phyloP scores from a whole-genome alignment of 371 early-diverging fungal genomes.

The Syncephalastrum sp. region DNA sequence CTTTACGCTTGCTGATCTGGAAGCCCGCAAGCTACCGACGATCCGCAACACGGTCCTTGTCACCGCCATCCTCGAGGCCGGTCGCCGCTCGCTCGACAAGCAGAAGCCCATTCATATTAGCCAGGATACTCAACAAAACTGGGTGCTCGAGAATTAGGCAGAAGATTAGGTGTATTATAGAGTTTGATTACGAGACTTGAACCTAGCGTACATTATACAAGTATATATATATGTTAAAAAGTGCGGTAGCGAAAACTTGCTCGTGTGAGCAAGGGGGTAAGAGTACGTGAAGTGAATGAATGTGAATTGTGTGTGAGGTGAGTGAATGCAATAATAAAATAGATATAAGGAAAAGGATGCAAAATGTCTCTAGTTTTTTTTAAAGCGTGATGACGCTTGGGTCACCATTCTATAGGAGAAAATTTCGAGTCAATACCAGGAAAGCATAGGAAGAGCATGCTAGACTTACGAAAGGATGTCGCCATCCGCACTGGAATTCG shows the following conservation, averaged over 20 bases:
- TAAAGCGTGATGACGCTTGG: conserved; percentile 26
- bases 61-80: conserved; percentile 53
- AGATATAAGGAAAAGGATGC: not conserved
- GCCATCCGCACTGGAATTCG: conserved; percentile 68
- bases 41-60: conserved; percentile 39
- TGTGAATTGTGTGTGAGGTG: too few relatives aligned
- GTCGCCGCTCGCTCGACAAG: conserved; percentile 35
- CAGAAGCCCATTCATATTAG: conserved; percentile 26
- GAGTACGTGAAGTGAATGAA: too few relatives aligned
- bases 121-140: too few relatives aligned
- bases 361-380: conserved; percentile 4
- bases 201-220: too few relatives aligned
- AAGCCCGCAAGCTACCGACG: conserved; percentile 33
- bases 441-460: not conserved
- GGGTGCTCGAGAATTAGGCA: too few relatives aligned
- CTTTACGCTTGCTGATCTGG: conserved; percentile 17
- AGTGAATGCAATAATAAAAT: not conserved
- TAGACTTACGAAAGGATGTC: conserved; percentile 64
- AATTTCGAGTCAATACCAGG: not conserved
- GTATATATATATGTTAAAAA: not conserved
- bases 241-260: not conserved
- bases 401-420: conserved; percentile 24
- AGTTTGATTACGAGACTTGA: too few relatives aligned
- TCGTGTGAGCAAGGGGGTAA: too few relatives aligned
- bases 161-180: too few relatives aligned